These are phyloP conservation scores for Sclerotinia sclerotiorum DNA, from an alignment of 2,329 filamentous ascomycete species.

Conservation along the genomic window DNA sequence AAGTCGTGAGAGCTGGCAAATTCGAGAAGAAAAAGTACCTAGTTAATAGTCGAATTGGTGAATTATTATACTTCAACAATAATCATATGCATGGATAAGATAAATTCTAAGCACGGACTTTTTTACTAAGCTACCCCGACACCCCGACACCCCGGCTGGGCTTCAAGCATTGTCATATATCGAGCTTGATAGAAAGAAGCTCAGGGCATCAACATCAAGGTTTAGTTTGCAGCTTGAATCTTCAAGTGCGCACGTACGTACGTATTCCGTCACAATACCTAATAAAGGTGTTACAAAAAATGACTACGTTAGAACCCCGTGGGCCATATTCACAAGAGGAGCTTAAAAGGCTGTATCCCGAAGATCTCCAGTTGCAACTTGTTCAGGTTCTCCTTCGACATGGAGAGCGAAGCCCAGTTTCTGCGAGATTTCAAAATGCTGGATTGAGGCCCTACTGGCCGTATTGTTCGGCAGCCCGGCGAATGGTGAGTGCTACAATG, in stretches of 20 bases:
- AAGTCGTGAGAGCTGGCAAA: not conserved
- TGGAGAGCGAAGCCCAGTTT: conserved; percentile 81
- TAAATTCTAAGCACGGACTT: not conserved
- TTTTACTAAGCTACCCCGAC: conserved; percentile 2
- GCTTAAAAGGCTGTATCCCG: conserved; percentile 77
- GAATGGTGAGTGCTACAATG: conserved; percentile 64
- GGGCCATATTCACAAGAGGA: conserved; percentile 78
- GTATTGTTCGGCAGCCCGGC: conserved; percentile 77
- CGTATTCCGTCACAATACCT: not conserved
- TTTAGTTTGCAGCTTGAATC: not conserved
- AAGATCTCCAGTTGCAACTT: conserved; percentile 75
- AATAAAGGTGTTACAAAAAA: conserved; percentile 43
- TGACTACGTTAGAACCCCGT: conserved; percentile 77
- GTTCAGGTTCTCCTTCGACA: conserved; percentile 86
- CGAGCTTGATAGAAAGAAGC: not conserved
- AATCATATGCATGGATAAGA: too few relatives aligned
- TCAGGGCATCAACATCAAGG: not conserved
- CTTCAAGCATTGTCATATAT: not conserved
- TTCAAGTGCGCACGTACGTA: not conserved
- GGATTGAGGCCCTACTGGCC: conserved; percentile 76
- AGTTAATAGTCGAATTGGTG: not conserved
- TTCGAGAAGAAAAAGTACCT: not conserved
- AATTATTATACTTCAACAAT: not conserved
- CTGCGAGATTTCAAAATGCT: conserved; percentile 80
- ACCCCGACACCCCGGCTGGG: not conserved